phyloP scores from a whole-genome alignment of 192 early-diverging fungal species.

The Umbelopsis ramanniana region DNA sequence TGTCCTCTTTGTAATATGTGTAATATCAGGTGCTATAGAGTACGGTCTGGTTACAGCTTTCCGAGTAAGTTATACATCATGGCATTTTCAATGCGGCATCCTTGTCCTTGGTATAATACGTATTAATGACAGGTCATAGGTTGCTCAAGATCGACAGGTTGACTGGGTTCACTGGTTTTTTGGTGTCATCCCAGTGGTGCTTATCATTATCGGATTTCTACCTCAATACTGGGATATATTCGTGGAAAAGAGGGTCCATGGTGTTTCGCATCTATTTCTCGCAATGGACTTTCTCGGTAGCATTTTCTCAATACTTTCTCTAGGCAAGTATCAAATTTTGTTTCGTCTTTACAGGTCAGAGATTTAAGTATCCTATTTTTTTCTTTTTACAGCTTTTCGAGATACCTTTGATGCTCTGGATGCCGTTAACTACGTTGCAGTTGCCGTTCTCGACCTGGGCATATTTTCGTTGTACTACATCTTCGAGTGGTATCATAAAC shows the following conservation, averaged over 20 bases:
- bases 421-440: slow-evolving; percentile 30
- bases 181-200: slow-evolving; percentile 47
- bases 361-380: slow-evolving; percentile 13
- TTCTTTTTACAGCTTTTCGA: slow-evolving; percentile 8
- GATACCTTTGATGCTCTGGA: slow-evolving; percentile 26
- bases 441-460: slow-evolving; percentile 28
- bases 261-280: slow-evolving; percentile 49
- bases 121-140: slow-evolving; percentile 16
- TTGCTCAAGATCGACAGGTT: slow-evolving; percentile 31
- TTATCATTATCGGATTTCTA: slow-evolving; percentile 44
- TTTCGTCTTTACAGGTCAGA: background rate
- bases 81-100: too few relatives aligned
- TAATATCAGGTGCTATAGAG: slow-evolving; percentile 28
- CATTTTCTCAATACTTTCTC: slow-evolving; percentile 46
- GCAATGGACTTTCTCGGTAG: slow-evolving; percentile 47
- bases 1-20: background rate
- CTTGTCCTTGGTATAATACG: background rate
- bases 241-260: slow-evolving; percentile 37
- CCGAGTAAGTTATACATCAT: background rate
- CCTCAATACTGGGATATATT: slow-evolving; percentile 52
- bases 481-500: slow-evolving; percentile 33
- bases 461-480: slow-evolving; percentile 35
- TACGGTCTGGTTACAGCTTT: slow-evolving; percentile 32
- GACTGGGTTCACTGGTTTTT: slow-evolving; percentile 41
- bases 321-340: slow-evolving; percentile 31